Percentiles rank a stretch among this genome's conserved stretches.
Evolutionary conservation across 345 rosid genomes (phyloP).

Genomic region (Psidium friedrichsthalianum): DNA sequence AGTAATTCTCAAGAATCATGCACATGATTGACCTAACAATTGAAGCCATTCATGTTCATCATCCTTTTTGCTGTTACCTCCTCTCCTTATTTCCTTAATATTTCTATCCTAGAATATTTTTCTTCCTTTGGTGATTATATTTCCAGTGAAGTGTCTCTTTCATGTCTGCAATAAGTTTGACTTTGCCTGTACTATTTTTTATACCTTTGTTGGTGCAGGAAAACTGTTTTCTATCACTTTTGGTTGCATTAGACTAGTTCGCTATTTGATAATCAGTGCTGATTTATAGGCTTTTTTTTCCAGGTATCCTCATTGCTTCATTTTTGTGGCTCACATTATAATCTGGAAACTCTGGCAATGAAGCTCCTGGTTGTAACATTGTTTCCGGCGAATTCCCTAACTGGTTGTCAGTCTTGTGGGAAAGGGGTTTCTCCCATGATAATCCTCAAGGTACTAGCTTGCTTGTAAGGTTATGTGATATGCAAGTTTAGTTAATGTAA

Average conservation of each 20-base stretch:
- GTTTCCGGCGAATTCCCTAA: constrained; percentile 33
- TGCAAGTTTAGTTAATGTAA: not conserved
- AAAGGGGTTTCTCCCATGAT: constrained; percentile 70
- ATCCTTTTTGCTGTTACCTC: not conserved
- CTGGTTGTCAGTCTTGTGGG: constrained; percentile 88
- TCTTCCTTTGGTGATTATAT: not conserved
- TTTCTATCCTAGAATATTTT: not conserved
- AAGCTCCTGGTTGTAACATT: constrained; percentile 18
- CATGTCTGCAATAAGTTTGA: not conserved
- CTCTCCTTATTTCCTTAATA: not conserved
- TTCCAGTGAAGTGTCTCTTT: not conserved
- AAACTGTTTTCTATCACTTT: not conserved
- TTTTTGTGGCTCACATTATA: constrained; percentile 39
- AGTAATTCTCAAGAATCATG: not conserved
- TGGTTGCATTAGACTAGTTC: not conserved
- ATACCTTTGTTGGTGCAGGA: not conserved
- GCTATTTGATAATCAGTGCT: not conserved
- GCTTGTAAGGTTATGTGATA: constrained; percentile 2
- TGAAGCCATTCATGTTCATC: not conserved
- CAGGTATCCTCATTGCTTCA: constrained; percentile 68
- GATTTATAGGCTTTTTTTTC: not conserved
- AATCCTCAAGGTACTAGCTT: constrained; percentile 77
- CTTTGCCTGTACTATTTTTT: not conserved
- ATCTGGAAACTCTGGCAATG: constrained; percentile 23
- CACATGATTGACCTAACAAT: not conserved